Conservation (phyloP, 805 yeast genomes). For the Barnettozyma botsteinii region DNA sequence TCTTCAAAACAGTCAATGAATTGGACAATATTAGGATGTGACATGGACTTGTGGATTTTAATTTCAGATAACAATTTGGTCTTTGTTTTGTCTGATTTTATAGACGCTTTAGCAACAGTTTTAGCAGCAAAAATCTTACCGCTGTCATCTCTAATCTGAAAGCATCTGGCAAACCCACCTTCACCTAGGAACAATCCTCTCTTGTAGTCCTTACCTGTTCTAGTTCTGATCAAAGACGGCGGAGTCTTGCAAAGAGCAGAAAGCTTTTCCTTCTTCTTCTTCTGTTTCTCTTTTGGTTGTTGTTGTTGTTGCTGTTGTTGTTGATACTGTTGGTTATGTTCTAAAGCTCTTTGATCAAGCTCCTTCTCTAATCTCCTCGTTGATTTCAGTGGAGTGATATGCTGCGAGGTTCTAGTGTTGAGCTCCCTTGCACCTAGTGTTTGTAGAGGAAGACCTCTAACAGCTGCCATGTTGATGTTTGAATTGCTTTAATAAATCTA, state of each 20-base stretch:
- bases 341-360: conserved; percentile 13
- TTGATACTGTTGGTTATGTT: conserved; percentile 19
- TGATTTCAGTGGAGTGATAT: conserved; percentile 26
- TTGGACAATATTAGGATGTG: conserved; percentile 85
- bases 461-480: conserved; percentile 23
- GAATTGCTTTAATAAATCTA: too few relatives aligned
- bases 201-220: conserved; percentile 82
- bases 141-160: conserved; percentile 86
- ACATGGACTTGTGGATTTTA: conserved; percentile 86
- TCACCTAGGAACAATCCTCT: conserved; percentile 91
- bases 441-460: conserved; percentile 37
- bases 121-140: conserved; percentile 93
- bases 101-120: conserved; percentile 94
- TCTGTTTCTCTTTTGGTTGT: conserved; percentile 31
- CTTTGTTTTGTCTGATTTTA: conserved; percentile 84
- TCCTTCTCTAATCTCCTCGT: conserved; percentile 22
- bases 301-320: conserved; percentile 23
- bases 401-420: conserved; percentile 27
- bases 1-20: conserved; percentile 97
- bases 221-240: conserved; percentile 84
- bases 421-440: conserved; percentile 30
- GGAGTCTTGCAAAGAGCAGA: conserved; percentile 94
- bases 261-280: conserved; percentile 82
- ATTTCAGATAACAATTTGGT: conserved; percentile 82
- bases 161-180: conserved; percentile 98